Percentiles rank a stretch among this genome's conserved stretches.
phyloP scores from a whole-genome alignment of 495 filamentous ascomycete genomes.

The Xylaria telfairii region DNA sequence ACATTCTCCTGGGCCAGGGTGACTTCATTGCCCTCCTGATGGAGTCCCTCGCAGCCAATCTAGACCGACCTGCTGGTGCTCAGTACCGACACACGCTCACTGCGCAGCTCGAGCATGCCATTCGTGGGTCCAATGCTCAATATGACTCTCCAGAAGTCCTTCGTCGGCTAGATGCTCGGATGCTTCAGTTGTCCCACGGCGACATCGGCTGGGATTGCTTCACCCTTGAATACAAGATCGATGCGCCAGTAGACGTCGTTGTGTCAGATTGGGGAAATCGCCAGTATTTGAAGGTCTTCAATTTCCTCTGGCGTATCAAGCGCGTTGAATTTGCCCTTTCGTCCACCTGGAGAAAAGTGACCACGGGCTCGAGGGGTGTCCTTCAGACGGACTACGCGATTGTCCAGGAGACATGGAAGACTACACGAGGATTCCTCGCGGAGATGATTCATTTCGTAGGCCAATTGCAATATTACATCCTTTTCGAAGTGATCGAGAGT shows the following conservation, averaged over 20 bases:
- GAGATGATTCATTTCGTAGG: conserved; percentile 99
- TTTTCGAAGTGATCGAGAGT: conserved; percentile 97
- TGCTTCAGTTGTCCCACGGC: conserved; percentile 93
- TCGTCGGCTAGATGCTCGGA: conserved; percentile 89
- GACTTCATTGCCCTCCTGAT: conserved; percentile 98
- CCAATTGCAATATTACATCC: conserved; percentile 97
- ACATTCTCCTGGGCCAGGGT: conserved; percentile 91
- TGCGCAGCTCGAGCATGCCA: conserved; percentile 95
- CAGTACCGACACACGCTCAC: conserved; percentile 96
- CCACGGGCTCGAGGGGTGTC: conserved; percentile 92
- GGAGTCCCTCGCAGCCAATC: conserved; percentile 90
- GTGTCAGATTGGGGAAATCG: conserved; percentile 93
- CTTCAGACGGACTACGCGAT: conserved; percentile 80
- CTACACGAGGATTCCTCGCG: conserved; percentile 81
- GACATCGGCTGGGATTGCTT: conserved; percentile 99
- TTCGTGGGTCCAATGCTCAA: conserved; percentile 95
- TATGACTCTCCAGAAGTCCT: conserved; percentile 94
- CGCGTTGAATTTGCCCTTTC: conserved; percentile 92
- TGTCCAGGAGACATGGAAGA: conserved; percentile 86
- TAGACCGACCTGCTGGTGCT: conserved; percentile 93
- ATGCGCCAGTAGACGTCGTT: conserved; percentile 95
- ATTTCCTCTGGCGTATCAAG: conserved; percentile 98
- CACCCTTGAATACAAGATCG: conserved; percentile 98
- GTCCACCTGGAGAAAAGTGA: conserved; percentile 92
- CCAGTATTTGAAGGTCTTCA: conserved; percentile 98